Percentiles rank a stretch among this genome's conserved stretches.
phyloP scores from a whole-genome alignment of 1,284 basidiomycete species.

The Moesziomyces aphidis region DNA sequence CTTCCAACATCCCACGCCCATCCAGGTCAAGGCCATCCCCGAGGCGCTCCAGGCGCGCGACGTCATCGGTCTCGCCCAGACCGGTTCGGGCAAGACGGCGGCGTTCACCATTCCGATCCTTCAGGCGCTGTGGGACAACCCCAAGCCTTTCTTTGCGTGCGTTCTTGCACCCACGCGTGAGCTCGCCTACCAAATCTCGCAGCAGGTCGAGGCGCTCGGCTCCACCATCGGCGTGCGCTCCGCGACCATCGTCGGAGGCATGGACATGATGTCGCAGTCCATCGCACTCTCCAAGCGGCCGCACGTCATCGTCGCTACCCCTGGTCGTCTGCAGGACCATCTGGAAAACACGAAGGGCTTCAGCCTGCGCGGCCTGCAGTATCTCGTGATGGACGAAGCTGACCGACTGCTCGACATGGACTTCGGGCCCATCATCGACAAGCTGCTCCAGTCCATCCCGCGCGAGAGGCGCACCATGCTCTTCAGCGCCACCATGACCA shows the following conservation, averaged over 20 bases:
- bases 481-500: slow-evolving; percentile 99
- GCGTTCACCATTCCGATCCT: slow-evolving; percentile 96
- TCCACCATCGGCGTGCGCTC: slow-evolving; percentile 80
- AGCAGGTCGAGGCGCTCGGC: slow-evolving; percentile 93
- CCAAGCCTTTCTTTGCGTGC: slow-evolving; percentile 91
- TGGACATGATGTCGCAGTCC: slow-evolving; percentile 92
- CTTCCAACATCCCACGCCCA: slow-evolving; percentile 89
- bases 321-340: slow-evolving; percentile 93
- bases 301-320: slow-evolving; percentile 94
- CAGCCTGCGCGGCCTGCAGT: slow-evolving; percentile 85
- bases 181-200: slow-evolving; percentile 97
- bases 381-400: slow-evolving; percentile 96
- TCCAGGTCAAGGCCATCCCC: slow-evolving; percentile 90
- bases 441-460: slow-evolving; percentile 94
- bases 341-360: slow-evolving; percentile 99
- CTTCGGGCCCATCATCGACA: slow-evolving; percentile 96
- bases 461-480: slow-evolving; percentile 94
- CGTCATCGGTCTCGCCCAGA: slow-evolving; percentile 97
- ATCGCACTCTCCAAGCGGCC: slow-evolving; percentile 87
- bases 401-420: slow-evolving; percentile 97
- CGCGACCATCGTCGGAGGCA: slow-evolving; percentile 92
- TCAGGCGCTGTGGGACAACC: slow-evolving; percentile 96
- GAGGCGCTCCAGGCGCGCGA: slow-evolving; percentile 90
- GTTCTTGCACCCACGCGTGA: slow-evolving; percentile 95
- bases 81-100: slow-evolving; percentile 97